Base-by-base conservation (phyloP, 2,329 filamentous ascomycete species). In the Chaetomiaceae sp. region DNA sequence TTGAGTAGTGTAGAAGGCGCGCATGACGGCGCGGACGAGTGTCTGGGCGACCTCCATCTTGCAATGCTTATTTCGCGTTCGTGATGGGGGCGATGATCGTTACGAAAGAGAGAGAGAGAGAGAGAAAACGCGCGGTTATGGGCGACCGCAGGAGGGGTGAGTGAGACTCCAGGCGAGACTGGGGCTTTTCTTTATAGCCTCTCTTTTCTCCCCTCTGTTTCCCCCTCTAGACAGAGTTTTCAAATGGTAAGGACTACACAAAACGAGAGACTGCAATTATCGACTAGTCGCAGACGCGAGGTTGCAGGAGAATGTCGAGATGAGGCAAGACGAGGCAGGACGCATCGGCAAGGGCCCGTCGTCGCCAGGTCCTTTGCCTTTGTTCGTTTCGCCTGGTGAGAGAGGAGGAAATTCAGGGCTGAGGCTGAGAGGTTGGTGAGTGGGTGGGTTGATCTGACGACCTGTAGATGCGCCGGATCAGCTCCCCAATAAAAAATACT, bases 1-100 rank as follows among this genome's bases (percentile, higher is more conserved):
- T 85, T 85, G 34, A 81, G 84, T 61, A 84, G 80, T 71, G 89
- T 90, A 75, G 91, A 92, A 60, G 86, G 62, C 84, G 69, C 89
- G 87, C 56, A 82, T 84, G 48, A 89, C 82, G 48, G 79, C 87
- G 65, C 86, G 82, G 53, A 64, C 54, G 13, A 64, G 59, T 6
- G 58, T 62, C 48, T 60, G 58, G 33, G 58, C 55, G 21, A 62
- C 48, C 14, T 63, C 59, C 61, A 63, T 63, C n/a, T 54, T 40
- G 36, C 30, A 29, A 18, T 58, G 46, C 38, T 29, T 38, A 32
- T 88, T 77, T 59, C 88, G 81, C 32, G 25, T 9, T 18, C 18
- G n/a, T 25, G 38, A 25, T 25, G 16, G 37, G 3, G 1, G 18
- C 8, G 43, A 14, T 14, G 32, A n/a, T 5, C 4, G 37, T 29